Conservation (phyloP, 2,329 filamentous ascomycete species). For the Cadophora gregata region DNA sequence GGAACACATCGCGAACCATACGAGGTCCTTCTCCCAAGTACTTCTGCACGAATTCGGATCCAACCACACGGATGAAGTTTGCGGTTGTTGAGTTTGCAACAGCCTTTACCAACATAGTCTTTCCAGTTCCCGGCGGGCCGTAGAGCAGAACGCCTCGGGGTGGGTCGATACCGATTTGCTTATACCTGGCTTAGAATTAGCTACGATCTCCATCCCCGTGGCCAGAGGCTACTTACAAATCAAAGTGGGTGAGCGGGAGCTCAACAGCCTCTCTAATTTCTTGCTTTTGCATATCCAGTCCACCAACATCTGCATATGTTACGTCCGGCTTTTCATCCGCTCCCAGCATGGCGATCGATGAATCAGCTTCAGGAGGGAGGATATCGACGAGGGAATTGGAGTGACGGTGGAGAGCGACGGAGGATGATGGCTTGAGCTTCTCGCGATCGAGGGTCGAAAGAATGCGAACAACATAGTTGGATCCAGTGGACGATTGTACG, state of each 20-base stretch:
- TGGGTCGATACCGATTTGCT: conserved; percentile 98
- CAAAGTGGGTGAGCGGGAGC: conserved; percentile 94
- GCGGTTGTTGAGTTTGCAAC: conserved; percentile 98
- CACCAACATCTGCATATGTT: conserved; percentile 96
- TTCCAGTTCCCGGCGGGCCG: conserved; percentile 92
- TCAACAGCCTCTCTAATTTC: conserved; percentile 98
- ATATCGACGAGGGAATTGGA: conserved; percentile 99
- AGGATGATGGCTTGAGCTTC: conserved; percentile 96
- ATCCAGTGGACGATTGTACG: conserved; percentile 96
- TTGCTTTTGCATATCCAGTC: conserved; percentile 99
- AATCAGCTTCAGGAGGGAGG: conserved; percentile 97
- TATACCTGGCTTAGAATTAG: conserved; percentile 63
- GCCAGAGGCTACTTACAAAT: conserved; percentile 54
- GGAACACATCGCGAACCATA: conserved; percentile 99
- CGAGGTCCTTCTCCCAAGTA: conserved; percentile 96
- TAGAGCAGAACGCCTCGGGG: conserved; percentile 96
- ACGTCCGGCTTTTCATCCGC: conserved; percentile 97
- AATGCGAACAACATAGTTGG: conserved; percentile 98
- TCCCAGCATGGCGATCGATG: conserved; percentile 97
- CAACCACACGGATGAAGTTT: conserved; percentile 97
- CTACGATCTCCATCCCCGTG: not conserved
- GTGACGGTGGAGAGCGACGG: conserved; percentile 95
- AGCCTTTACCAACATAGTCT: conserved; percentile 98
- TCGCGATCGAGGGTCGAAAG: conserved; percentile 98
- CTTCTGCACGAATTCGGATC: conserved; percentile 98